Evolutionary conservation across 192 early-diverging fungal species (phyloP).

Genomic region (Coemansia sp.): DNA sequence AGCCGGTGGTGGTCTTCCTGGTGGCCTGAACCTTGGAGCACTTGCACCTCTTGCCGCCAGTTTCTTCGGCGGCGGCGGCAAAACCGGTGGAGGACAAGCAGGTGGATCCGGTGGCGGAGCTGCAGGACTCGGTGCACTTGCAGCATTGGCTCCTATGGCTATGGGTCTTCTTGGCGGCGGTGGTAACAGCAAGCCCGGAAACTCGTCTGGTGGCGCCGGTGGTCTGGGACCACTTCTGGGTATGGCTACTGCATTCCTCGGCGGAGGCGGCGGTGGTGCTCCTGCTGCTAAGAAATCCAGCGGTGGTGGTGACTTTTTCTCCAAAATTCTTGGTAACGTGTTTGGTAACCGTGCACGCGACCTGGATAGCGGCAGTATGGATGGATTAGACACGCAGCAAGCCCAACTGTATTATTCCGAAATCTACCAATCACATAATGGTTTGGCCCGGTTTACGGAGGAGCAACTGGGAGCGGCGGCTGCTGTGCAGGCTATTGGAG

Average conservation of each 20-base stretch:
- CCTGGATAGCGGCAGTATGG: conserved; percentile 24
- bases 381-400: conserved; percentile 17
- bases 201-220: conserved; percentile 15
- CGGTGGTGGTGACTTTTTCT: conserved; percentile 37
- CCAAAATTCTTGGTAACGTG: conserved; percentile 48
- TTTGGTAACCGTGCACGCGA: conserved; percentile 46
- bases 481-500: conserved; percentile 30
- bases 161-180: conserved; percentile 37
- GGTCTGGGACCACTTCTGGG: conserved; percentile 40
- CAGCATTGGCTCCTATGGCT: conserved; percentile 41
- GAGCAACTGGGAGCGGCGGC: conserved; percentile 53
- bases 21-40: conserved; percentile 40
- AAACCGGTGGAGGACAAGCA: conserved; percentile 2
- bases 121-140: conserved; percentile 40
- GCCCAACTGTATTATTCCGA: conserved; percentile 22
- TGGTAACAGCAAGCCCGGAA: conserved; percentile 18
- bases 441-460: conserved; percentile 9
- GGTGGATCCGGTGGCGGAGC: conserved; percentile 27
- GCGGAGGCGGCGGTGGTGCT: conserved; percentile 14
- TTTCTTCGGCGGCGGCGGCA: conserved; percentile 38
- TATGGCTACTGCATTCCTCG: conserved; percentile 49
- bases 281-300: conserved; percentile 10
- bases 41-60: conserved; percentile 36
- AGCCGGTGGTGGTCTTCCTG: conserved; percentile 15
- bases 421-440: conserved; percentile 26